Evolutionary conservation across 2,329 filamentous ascomycete species (phyloP).

Genomic region (Aspergillus flavus): DNA sequence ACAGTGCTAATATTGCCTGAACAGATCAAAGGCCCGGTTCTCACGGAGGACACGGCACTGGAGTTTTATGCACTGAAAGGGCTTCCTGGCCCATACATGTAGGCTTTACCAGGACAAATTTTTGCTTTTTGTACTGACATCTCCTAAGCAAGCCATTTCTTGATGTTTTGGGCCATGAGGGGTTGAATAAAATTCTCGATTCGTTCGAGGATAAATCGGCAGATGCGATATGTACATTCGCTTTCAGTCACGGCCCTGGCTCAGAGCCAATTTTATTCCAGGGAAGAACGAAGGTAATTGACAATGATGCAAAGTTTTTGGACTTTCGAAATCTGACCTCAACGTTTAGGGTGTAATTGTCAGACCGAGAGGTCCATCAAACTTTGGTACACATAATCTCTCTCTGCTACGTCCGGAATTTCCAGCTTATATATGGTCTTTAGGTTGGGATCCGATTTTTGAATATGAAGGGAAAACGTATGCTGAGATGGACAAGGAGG

Average conservation of each 20-base stretch:
- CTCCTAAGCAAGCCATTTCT: constrained; percentile 86
- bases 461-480: constrained; percentile 91
- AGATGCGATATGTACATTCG: constrained; percentile 94
- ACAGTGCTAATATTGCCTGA: constrained; percentile 6
- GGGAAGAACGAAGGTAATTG: constrained; percentile 74
- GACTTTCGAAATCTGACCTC: not conserved
- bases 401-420: not conserved
- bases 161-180: constrained; percentile 74
- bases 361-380: constrained; percentile 72
- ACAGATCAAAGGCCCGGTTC: constrained; percentile 79
- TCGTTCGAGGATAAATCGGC: constrained; percentile 90
- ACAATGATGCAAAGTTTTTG: not conserved
- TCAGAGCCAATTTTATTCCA: constrained; percentile 87
- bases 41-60: constrained; percentile 94
- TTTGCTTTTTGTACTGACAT: constrained; percentile 9
- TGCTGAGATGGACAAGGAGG: constrained; percentile 91
- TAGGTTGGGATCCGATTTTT: constrained; percentile 96
- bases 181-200: constrained; percentile 86
- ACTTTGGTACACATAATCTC: constrained; percentile 70
- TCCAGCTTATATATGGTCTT: not conserved
- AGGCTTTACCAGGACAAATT: constrained; percentile 36
- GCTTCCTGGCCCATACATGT: constrained; percentile 97
- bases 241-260: constrained; percentile 82
- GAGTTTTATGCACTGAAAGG: constrained; percentile 89
- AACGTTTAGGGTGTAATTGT: constrained; percentile 73